A percentile compares a stretch with the other conserved stretches of the same genome.
Evolutionary conservation across 257 asterid species (phyloP).

Genomic region (Ilex aquifolium): DNA sequence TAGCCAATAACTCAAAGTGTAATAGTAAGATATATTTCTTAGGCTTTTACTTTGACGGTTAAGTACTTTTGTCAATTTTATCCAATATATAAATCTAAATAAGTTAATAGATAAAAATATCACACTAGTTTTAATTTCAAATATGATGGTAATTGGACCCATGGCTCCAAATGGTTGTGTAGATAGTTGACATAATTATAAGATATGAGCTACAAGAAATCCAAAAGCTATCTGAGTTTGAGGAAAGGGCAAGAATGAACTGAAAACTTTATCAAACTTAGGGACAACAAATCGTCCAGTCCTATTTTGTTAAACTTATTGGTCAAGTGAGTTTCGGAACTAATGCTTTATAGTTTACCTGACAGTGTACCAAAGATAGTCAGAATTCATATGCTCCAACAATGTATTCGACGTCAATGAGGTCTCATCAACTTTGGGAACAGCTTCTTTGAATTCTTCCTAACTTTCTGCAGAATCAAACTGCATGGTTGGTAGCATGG

Average conservation of each 20-base stretch:
- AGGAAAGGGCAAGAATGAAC: too few species aligned
- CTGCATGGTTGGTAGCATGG: conserved; percentile 30
- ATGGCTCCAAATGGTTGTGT: too few species aligned
- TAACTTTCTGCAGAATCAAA: conserved; percentile 44
- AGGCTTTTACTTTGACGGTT: neutral
- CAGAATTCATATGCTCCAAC: conserved; percentile 79
- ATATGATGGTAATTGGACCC: too few species aligned
- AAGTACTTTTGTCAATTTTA: neutral
- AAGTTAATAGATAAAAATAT: too few species aligned
- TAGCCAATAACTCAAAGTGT: neutral
- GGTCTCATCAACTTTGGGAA: conserved; percentile 40
- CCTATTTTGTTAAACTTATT: too few species aligned
- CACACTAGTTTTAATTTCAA: too few species aligned
- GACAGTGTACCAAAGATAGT: conserved; percentile 78
- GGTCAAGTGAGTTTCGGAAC: neutral
- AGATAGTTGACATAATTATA: too few species aligned
- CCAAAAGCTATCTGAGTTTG: too few species aligned
- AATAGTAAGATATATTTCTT: neutral
- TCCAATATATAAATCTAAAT: neutral
- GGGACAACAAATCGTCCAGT: too few species aligned
- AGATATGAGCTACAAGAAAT: too few species aligned
- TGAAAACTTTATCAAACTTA: too few species aligned
- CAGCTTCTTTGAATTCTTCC: conserved; percentile 51
- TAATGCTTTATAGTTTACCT: conserved; percentile 29
- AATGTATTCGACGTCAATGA: conserved; percentile 35